These are phyloP conservation scores for Saccharomycopsis fermentans DNA, from an alignment of 805 yeast genomes.

Conservation along the genomic window DNA sequence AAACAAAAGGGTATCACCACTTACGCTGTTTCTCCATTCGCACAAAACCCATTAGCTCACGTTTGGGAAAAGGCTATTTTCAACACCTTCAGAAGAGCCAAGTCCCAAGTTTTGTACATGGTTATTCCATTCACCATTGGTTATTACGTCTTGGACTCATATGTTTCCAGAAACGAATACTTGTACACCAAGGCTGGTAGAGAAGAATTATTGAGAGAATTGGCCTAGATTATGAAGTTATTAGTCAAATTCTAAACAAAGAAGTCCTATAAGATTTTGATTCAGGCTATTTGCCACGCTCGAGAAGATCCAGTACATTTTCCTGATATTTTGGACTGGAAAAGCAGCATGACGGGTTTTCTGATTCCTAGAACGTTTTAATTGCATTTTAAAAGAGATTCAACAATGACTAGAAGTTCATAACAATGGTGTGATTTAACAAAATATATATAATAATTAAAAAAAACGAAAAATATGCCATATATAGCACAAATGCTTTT, in stretches of 20 bases:
- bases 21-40: constrained; percentile 88
- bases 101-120: constrained; percentile 71
- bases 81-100: constrained; percentile 92
- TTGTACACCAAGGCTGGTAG: constrained; percentile 97
- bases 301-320: too few species aligned
- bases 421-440: background rate
- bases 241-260: too few species aligned
- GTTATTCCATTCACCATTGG: constrained; percentile 68
- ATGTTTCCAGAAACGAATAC: constrained; percentile 85
- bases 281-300: too few species aligned
- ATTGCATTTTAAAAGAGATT: too few species aligned
- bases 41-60: constrained; percentile 87
- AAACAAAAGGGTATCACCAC: constrained; percentile 77
- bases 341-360: too few species aligned
- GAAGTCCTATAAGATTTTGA: too few species aligned
- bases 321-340: too few species aligned
- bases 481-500: background rate
- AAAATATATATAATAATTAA: background rate
- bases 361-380: too few species aligned
- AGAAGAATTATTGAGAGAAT: constrained; percentile 69
- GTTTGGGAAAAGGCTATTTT: constrained; percentile 74
- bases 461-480: background rate
- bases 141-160: constrained; percentile 80
- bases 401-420: too few species aligned
- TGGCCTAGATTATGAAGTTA: background rate